Evolutionary conservation across 495 filamentous ascomycete genomes (phyloP).

Genomic region (Hyaloscypha finlandica): DNA sequence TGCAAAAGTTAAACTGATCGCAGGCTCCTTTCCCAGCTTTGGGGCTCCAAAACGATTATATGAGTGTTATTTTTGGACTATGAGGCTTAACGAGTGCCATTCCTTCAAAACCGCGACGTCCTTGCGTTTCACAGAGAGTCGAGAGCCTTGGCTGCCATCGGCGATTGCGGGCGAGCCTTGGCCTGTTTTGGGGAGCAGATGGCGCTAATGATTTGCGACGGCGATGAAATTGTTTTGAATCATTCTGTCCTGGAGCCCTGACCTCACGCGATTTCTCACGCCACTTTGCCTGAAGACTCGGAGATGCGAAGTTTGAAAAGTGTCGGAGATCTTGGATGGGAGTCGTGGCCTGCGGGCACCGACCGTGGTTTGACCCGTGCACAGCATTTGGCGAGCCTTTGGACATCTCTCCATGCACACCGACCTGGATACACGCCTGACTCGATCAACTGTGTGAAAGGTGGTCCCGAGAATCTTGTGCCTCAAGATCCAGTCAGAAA

Average conservation of each 20-base stretch:
- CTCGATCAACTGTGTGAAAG: not conserved
- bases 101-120: slow-evolving; percentile 13
- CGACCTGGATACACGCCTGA: not conserved
- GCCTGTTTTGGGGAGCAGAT: not conserved
- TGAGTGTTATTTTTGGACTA: slow-evolving; percentile 21
- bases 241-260: not conserved
- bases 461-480: not conserved
- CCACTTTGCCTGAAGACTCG: not conserved
- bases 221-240: slow-evolving; percentile 15
- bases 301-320: slow-evolving; percentile 21
- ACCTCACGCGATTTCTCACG: slow-evolving; percentile 18
- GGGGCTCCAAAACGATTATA: slow-evolving; percentile 19
- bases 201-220: not conserved
- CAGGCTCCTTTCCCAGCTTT: not conserved
- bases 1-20: not conserved
- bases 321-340: slow-evolving; percentile 16
- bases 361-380: not conserved
- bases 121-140: slow-evolving; percentile 21
- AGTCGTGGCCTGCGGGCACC: slow-evolving; percentile 4
- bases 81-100: slow-evolving; percentile 21
- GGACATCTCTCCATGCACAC: not conserved
- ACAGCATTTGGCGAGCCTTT: not conserved
- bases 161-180: not conserved
- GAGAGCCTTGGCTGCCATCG: not conserved
- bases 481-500: not conserved